Evolutionary conservation across 495 filamentous ascomycete species (phyloP).

Genomic region (Ascobolus immersus): DNA sequence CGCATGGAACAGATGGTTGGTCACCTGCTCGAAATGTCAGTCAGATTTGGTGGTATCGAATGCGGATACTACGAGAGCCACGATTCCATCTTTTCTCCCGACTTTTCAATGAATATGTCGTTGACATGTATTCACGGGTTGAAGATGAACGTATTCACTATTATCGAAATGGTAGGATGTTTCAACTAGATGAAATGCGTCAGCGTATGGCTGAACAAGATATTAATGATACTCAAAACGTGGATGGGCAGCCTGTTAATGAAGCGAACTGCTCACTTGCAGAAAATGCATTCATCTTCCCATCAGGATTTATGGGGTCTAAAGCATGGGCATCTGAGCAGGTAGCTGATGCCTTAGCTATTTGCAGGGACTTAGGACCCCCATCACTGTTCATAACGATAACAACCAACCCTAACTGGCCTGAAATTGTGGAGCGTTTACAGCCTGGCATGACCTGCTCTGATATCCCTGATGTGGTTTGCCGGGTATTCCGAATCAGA

Average conservation of each 20-base stretch:
- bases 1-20: constrained; percentile 1
- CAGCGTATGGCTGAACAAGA: no score
- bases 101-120: background rate
- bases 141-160: constrained; percentile 3
- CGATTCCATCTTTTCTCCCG: background rate
- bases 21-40: background rate
- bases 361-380: no score
- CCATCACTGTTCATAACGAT: background rate
- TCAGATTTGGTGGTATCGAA: constrained; percentile 4
- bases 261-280: no score
- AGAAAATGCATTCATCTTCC: no score
- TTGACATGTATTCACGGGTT: constrained; percentile 1
- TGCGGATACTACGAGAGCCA: background rate
- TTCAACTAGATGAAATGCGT: no score
- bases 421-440: background rate
- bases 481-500: background rate
- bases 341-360: no score
- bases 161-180: no score
- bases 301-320: no score
- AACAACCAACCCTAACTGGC: background rate
- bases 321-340: no score
- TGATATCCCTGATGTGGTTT: background rate
- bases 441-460: no score
- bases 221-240: no score
- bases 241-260: no score